These are phyloP conservation scores for Cryptococcus neoformans DNA, from an alignment of 1,284 basidiomycete genomes.

Conservation along the genomic window DNA sequence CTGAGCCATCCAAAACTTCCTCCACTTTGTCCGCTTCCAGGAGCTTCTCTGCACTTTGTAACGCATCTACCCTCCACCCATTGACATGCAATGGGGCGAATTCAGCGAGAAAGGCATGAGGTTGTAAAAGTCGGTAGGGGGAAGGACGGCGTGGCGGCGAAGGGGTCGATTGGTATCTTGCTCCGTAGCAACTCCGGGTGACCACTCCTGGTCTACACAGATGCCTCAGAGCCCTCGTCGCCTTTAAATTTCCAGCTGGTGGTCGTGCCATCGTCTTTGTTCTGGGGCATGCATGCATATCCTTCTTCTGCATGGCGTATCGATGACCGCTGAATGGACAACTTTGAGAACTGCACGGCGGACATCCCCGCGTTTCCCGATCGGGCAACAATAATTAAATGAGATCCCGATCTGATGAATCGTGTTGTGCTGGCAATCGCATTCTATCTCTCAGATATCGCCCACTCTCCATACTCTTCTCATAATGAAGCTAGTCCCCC, in stretches of 20 bases:
- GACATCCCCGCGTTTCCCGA: neutral
- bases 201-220: too few species aligned
- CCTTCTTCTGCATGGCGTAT: neutral
- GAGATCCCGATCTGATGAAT: neutral
- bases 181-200: too few species aligned
- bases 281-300: too few species aligned
- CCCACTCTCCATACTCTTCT: neutral
- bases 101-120: constrained; percentile 25
- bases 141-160: constrained; percentile 19
- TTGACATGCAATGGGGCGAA: constrained; percentile 35
- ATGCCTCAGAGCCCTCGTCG: too few species aligned
- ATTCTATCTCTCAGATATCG: neutral
- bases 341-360: neutral
- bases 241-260: too few species aligned
- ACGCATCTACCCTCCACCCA: constrained; percentile 26
- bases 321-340: neutral
- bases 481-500: constrained; percentile 28
- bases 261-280: too few species aligned
- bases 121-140: constrained; percentile 36
- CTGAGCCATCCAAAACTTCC: neutral
- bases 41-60: neutral
- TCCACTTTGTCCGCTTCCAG: neutral
- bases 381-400: neutral
- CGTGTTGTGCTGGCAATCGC: neutral
- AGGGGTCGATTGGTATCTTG: neutral